phyloP scores from a whole-genome alignment of 352 stramenopile genomes.

The Phytophthora crassamura region DNA sequence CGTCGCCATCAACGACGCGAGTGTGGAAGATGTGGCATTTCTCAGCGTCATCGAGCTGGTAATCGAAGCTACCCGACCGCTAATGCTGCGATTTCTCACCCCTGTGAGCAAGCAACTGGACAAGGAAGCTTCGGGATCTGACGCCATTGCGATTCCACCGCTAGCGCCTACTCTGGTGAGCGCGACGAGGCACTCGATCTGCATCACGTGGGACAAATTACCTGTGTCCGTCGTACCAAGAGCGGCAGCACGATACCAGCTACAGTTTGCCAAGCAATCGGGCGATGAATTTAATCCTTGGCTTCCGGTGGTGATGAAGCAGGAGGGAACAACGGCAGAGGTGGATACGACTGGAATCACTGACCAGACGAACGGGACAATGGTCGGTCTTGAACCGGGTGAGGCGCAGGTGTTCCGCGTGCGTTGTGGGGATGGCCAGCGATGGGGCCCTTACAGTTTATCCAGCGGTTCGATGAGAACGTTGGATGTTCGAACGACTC shows the following conservation, averaged over 20 bases:
- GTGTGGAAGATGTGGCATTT: slow-evolving; percentile 69
- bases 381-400: slow-evolving; percentile 65
- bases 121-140: slow-evolving; percentile 47
- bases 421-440: slow-evolving; percentile 60
- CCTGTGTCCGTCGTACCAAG: slow-evolving; percentile 19
- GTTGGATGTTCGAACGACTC: slow-evolving; percentile 33
- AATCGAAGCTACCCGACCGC: slow-evolving; percentile 68
- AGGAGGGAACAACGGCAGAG: slow-evolving; percentile 42
- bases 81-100: slow-evolving; percentile 76
- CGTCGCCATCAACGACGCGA: slow-evolving; percentile 75
- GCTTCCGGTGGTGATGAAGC: slow-evolving; percentile 62
- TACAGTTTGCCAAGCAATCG: slow-evolving; percentile 71
- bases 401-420: slow-evolving; percentile 71
- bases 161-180: slow-evolving; percentile 72
- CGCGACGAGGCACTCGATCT: slow-evolving; percentile 63
- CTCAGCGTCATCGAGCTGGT: slow-evolving; percentile 80
- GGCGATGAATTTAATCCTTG: slow-evolving; percentile 69
- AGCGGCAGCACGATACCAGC: slow-evolving; percentile 51
- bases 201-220: slow-evolving; percentile 68
- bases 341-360: slow-evolving; percentile 55
- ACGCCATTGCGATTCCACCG: slow-evolving; percentile 64
- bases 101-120: slow-evolving; percentile 47
- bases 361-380: slow-evolving; percentile 63
- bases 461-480: slow-evolving; percentile 66
- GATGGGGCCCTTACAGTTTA: slow-evolving; percentile 73